Base-by-base conservation (phyloP, 352 stramenopile genomes). In the Phytophthora idaei region DNA sequence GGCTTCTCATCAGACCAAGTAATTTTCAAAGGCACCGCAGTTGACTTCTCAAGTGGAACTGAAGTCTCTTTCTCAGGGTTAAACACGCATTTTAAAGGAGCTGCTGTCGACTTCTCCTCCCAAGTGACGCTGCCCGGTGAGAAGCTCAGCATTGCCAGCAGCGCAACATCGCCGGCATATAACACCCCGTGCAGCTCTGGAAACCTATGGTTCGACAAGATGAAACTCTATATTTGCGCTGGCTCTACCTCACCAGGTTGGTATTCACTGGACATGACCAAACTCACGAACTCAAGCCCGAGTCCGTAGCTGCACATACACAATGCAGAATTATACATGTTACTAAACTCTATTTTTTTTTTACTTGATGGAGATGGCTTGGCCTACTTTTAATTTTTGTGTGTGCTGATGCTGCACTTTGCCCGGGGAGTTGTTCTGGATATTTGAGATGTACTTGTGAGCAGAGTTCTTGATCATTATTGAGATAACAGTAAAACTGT, bases 111-210 rank as follows among this genome's bases (percentile, higher is more conserved):
- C 31, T 74, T 72, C 37, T 64, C 71, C 36, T 17, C 60, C 5
- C 14, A 61, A 34, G 50, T 69, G 5, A 42, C n/a, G 0, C 41
- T 69, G 32, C 29, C 56, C 2, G 32, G 15, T 32, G 31, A 42
- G 12, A 65, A 59, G 49, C 31, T 80, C 0, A 69, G 71, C 15
- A 73, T 80, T 5, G 61, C 42, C 6, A 53, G 67, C 5, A 70
- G 53, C 36, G 61, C 36, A 0, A 29, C 5, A 29, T 44, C 57
- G 2, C 60, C 64, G 1, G 28, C 42, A 42, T 36, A 8, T 14
- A 12, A 25, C 9, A 28, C 5, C 12, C 21, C 27, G 0, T 83
- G 75, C 52, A 52, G 31, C 0, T 8, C 54, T 2, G 75, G 75
- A 17, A 71, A 83, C 39, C 59, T 83, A 4, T 42, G 36, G 36